Conservation (phyloP, 345 rosid genomes). For the Clarkia xantiana region DNA sequence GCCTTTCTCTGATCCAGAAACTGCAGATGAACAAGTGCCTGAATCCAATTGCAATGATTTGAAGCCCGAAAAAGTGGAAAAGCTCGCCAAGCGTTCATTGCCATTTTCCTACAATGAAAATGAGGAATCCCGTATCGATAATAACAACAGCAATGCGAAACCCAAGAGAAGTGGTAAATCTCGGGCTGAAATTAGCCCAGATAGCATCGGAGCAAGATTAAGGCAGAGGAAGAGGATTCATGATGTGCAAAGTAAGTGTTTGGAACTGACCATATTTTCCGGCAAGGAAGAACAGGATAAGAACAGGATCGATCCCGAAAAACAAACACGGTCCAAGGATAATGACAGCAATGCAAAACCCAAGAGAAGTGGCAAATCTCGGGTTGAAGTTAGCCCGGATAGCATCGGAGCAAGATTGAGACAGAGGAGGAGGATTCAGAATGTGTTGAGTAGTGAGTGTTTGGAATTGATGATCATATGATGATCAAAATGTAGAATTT, state of each 20-base stretch:
- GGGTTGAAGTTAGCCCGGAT: slow-evolving; percentile 20
- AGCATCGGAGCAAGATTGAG: slow-evolving; percentile 34
- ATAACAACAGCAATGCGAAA: slow-evolving; percentile 5
- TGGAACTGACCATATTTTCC: too few species aligned
- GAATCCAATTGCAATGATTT: not conserved
- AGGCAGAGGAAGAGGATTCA: slow-evolving; percentile 4
- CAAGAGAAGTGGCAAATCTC: slow-evolving; percentile 7
- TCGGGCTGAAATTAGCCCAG: slow-evolving; percentile 17
- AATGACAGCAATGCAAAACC: slow-evolving; percentile 7
- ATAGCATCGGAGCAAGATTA: slow-evolving; percentile 35
- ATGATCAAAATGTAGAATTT: not conserved
- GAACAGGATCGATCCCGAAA: slow-evolving; percentile 11
- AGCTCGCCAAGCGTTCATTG: slow-evolving; percentile 38
- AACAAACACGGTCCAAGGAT: slow-evolving; percentile 1
- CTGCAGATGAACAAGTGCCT: not conserved
- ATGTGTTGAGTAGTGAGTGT: not conserved
- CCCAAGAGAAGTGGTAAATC: slow-evolving; percentile 9
- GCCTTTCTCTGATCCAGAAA: slow-evolving; percentile 6
- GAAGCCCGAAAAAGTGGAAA: not conserved
- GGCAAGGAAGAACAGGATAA: not conserved
- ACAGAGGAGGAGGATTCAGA: slow-evolving; percentile 2
- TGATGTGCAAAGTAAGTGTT: not conserved
- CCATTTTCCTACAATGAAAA: slow-evolving; percentile 24
- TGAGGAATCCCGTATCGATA: slow-evolving; percentile 1
- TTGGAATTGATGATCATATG: too few species aligned